These are phyloP conservation scores for Rhynchosporium graminicola DNA, from an alignment of 2,329 filamentous ascomycete genomes.

Conservation along the genomic window DNA sequence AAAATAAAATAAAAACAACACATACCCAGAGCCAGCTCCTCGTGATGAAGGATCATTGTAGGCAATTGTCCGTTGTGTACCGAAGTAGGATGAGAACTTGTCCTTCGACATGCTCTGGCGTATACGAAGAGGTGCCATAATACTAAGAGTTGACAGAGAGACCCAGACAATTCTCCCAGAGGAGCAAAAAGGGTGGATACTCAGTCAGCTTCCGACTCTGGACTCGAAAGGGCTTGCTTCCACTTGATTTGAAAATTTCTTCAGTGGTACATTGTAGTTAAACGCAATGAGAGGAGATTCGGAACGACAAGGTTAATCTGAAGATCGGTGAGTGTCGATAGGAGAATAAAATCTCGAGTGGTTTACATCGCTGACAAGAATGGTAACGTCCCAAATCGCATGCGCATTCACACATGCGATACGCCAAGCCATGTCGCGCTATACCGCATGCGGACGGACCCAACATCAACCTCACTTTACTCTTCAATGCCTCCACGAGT, in stretches of 20 bases:
- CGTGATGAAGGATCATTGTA: conserved; percentile 64
- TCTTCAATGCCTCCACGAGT: conserved; percentile 1
- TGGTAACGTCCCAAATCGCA: no score
- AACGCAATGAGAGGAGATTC: neutral
- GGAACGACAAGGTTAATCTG: no score
- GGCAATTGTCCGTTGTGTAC: conserved; percentile 66
- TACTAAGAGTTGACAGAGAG: neutral
- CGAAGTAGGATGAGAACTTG: conserved; percentile 67
- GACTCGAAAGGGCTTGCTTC: neutral
- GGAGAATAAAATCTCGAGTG: no score
- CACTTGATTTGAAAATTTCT: neutral
- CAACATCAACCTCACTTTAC: conserved; percentile 1
- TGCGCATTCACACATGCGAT: no score
- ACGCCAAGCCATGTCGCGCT: no score
- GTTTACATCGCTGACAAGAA: no score
- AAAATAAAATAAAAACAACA: conserved; percentile 21
- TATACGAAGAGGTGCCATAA: conserved; percentile 40
- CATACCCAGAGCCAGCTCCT: conserved; percentile 57
- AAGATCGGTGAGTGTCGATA: neutral
- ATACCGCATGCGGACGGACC: conserved; percentile 2
- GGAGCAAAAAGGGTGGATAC: neutral
- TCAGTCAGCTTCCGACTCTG: neutral
- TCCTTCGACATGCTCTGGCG: conserved; percentile 67
- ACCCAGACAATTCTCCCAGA: neutral
- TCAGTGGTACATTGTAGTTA: neutral